Evolutionary conservation across 2,329 filamentous ascomycete genomes (phyloP).

Genomic region (Pseudogymnoascus sp.): DNA sequence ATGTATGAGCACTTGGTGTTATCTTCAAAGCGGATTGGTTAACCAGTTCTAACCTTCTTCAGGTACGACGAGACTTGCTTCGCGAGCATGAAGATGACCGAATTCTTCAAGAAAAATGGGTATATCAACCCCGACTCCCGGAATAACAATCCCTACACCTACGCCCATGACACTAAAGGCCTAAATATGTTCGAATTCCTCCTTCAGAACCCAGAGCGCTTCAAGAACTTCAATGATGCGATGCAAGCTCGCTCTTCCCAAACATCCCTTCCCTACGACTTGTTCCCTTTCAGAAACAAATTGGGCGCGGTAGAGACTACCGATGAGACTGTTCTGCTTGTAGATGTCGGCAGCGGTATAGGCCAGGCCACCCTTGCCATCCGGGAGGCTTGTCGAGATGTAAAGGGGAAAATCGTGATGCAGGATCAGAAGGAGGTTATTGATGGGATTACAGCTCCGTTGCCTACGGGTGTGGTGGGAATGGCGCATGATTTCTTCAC

Average conservation of each 20-base stretch:
- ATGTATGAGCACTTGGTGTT: conserved; percentile 11
- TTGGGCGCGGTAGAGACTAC: conserved; percentile 15
- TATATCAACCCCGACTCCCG: conserved; percentile 18
- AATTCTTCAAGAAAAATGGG: conserved; percentile 19
- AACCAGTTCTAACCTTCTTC: neutral
- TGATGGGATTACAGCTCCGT: neutral
- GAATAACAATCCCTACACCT: conserved; percentile 23
- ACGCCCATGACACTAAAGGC: conserved; percentile 19
- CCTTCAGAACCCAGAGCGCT: conserved; percentile 18
- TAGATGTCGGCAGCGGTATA: conserved; percentile 16
- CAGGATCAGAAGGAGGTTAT: conserved; percentile 20
- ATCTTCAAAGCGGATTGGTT: neutral
- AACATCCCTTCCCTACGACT: conserved; percentile 10
- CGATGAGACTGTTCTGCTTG: conserved; percentile 20
- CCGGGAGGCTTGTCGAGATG: conserved; percentile 5
- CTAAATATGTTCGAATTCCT: conserved; percentile 24
- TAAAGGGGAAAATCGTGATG: conserved; percentile 18
- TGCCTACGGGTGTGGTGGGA: conserved; percentile 17
- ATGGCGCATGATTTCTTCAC: conserved; percentile 29
- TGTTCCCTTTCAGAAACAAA: conserved; percentile 21
- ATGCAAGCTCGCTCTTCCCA: conserved; percentile 18
- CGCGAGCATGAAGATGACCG: conserved; percentile 16
- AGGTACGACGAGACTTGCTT: conserved; percentile 20
- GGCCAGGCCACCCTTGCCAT: conserved; percentile 15
- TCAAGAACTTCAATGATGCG: conserved; percentile 24